Evolutionary conservation across 2,329 filamentous ascomycete species (phyloP), one percentile per base, ranked within the genome.

Genomic region (Ceratocystiopsis brevicomis): DNA sequence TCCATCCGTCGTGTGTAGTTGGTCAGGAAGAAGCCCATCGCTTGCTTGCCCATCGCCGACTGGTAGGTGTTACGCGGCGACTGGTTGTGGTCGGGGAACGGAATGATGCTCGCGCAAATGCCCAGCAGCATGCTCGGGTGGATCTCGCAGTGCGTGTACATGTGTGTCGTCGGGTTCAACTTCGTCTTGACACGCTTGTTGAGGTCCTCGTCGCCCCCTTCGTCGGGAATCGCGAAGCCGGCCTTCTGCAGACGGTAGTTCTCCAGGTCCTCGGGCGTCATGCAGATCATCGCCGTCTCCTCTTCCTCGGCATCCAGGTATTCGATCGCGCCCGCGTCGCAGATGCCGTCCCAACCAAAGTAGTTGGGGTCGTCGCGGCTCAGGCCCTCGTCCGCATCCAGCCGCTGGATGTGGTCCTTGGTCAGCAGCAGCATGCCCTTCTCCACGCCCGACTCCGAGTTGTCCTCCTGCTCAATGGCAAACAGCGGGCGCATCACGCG

Each of bases 11-110:
- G 78, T 37, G 84, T 80, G 61, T 93, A 98, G 59, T 98, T 98
- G 13, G 92, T 98, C 45, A 98, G 70, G 66, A 94, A 95, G 54
- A 96, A 87, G 57, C 92, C 90, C 92, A 98, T 98, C 49, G 90
- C 90, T 73, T 98, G 90, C 65, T 98, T 98, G 68, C 92, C 90
- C 90, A 98, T 98, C 58, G 90, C 90, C 54, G 88, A 95, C 64
- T 96, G 88, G 61, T 95, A 98, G 4, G 88, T 96, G 59, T 98
- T 98, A 81, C 90, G 81, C 51, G 90, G 90, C 49, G 88, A 96
- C 73, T 92, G 56, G 59, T 98, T 98, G 67, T 98, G 90, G 65
- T 98, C 90, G 1, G 92, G 90, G 76, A 98, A 98, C 0, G 90
- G 90, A 67, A 98, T 98, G 61, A 98, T 98, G 64, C 87, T 95